phyloP scores from a whole-genome alignment of 2,329 filamentous ascomycete species.

The Neurospora sp. region DNA sequence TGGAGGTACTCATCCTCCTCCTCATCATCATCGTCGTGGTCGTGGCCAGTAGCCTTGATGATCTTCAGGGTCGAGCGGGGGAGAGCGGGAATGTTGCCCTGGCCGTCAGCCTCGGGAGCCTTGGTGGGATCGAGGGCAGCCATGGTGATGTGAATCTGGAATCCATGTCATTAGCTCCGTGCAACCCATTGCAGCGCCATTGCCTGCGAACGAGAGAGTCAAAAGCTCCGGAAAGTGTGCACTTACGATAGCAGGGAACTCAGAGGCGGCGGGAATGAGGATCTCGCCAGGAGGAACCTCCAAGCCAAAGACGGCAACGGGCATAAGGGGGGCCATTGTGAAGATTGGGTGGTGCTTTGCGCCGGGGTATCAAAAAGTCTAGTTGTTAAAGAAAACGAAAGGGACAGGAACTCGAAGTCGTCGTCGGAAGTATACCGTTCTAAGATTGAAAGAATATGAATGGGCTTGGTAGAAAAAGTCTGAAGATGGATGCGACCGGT shows the following conservation, averaged over 20 bases:
- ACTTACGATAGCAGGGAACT: conserved; percentile 78
- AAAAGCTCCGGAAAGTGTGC: conserved; percentile 1
- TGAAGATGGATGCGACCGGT: not conserved
- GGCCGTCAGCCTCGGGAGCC: conserved; percentile 54
- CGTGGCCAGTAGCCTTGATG: conserved; percentile 59
- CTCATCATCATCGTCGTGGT: conserved; percentile 51
- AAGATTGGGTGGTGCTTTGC: conserved; percentile 1
- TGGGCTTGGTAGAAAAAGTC: not conserved
- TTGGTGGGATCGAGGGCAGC: conserved; percentile 90
- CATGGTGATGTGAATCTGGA: conserved; percentile 94
- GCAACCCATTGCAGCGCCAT: conserved; percentile 5
- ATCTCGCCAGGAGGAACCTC: conserved; percentile 79
- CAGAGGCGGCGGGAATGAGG: conserved; percentile 67
- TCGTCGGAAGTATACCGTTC: not conserved
- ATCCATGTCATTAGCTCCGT: not conserved
- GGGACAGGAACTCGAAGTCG: not conserved
- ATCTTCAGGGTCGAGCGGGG: conserved; percentile 85
- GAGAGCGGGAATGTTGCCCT: conserved; percentile 49
- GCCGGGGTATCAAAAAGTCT: conserved; percentile 2
- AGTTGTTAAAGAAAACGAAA: not conserved
- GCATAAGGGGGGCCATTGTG: conserved; percentile 45
- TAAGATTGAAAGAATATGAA: conserved; percentile 5
- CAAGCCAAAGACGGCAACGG: conserved; percentile 83
- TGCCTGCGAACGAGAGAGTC: not conserved
- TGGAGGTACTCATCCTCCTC: conserved; percentile 58